Percentiles rank a stretch among this genome's conserved stretches.
Evolutionary conservation across 2,329 filamentous ascomycete genomes (phyloP).

Genomic region (Myriosclerotinia duriaeana): DNA sequence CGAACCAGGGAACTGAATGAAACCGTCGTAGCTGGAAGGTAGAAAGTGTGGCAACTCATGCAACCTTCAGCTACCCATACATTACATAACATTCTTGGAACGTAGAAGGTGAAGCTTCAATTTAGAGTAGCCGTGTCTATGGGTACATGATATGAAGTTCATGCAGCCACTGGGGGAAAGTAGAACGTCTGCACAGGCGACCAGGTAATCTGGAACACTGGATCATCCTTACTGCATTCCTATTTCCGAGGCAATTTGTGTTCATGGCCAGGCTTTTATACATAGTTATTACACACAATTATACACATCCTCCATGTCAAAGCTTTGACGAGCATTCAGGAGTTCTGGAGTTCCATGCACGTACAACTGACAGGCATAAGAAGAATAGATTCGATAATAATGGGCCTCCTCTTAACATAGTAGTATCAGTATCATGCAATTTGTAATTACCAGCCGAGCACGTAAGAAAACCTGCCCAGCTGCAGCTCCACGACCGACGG

Average conservation of each 20-base stretch:
- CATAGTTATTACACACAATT: not conserved
- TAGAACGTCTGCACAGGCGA: conserved; percentile 18
- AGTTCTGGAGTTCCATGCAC: not conserved
- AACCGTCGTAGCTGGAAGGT: not conserved
- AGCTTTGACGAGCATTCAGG: not conserved
- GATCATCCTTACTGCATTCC: not conserved
- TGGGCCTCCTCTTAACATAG: not conserved
- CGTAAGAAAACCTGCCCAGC: conserved; percentile 15
- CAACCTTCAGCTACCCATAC: conserved; percentile 14
- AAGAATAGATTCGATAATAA: not conserved
- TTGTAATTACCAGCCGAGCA: conserved; percentile 6
- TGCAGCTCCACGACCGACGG: conserved; percentile 19
- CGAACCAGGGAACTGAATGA: not conserved
- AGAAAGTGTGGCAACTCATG: not conserved
- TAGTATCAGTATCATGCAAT: not conserved
- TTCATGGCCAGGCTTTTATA: not conserved
- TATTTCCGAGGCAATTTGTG: not conserved
- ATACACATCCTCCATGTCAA: not conserved
- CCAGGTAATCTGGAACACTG: not conserved
- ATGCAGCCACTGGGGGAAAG: conserved; percentile 18
- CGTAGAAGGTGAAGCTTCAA: conserved; percentile 8
- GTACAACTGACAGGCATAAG: not conserved
- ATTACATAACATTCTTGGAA: not conserved
- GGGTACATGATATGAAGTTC: conserved; percentile 18
- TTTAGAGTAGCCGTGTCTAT: conserved; percentile 13